A percentile compares a stretch with the other conserved stretches of the same genome.
Evolutionary conservation across 345 rosid species (phyloP).

Genomic region (Salix arbutifolia): DNA sequence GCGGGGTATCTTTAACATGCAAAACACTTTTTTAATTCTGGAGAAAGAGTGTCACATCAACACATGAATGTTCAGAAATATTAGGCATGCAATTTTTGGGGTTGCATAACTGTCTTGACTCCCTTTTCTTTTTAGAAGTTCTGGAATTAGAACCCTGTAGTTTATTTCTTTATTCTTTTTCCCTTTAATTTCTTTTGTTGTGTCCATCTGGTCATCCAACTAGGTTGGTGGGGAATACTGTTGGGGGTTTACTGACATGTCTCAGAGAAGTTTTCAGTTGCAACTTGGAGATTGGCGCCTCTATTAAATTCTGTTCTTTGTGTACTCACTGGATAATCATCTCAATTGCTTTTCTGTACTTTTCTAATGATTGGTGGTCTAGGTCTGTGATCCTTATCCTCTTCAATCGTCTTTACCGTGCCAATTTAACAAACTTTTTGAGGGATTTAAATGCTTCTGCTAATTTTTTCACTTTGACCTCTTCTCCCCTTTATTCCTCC

Average conservation of each 20-base stretch:
- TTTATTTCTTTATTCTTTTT: neutral
- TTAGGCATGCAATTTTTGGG: neutral
- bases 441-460: neutral
- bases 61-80: neutral
- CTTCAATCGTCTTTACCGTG: neutral
- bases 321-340: neutral
- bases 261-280: neutral
- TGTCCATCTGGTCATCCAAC: neutral
- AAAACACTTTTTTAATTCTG: neutral
- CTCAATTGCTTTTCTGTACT: neutral
- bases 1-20: neutral
- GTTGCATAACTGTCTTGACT: neutral
- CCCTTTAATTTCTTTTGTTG: neutral
- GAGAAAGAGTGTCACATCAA: neutral
- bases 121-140: neutral
- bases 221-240: neutral
- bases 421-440: neutral
- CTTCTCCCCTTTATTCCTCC: neutral
- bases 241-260: neutral
- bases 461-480: neutral
- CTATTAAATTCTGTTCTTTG: neutral
- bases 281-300: neutral
- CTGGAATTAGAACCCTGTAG: neutral
- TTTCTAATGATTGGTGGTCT: neutral
- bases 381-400: neutral